Evolutionary conservation across 2,329 filamentous ascomycete genomes (phyloP).

Genomic region (Pseudogymnoascus sp.): DNA sequence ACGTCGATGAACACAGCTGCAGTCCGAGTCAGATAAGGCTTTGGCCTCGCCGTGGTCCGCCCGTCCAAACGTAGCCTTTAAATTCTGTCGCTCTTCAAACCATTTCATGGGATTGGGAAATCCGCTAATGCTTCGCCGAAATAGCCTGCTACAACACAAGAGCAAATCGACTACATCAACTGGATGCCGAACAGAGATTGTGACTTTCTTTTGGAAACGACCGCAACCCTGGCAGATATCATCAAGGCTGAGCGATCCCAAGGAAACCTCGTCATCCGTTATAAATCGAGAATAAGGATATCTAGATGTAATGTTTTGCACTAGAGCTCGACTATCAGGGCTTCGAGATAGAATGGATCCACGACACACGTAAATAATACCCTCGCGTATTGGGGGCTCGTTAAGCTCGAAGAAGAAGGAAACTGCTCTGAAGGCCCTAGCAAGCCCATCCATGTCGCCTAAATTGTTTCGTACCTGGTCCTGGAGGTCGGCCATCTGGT

Average conservation of each 20-base stretch:
- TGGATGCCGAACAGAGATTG: slow-evolving; percentile 16
- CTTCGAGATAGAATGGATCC: slow-evolving; percentile 19
- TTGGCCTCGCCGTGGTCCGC: slow-evolving; percentile 13
- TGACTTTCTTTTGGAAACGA: slow-evolving; percentile 16
- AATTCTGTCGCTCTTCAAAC: slow-evolving; percentile 17
- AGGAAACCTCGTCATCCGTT: slow-evolving; percentile 7
- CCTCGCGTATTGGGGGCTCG: slow-evolving; percentile 8
- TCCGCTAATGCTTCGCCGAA: slow-evolving; percentile 18
- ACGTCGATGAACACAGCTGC: neutral
- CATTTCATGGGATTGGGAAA: slow-evolving; percentile 18
- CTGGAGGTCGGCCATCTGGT: slow-evolving; percentile 16
- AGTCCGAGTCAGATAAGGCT: neutral
- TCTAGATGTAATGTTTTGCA: slow-evolving; percentile 11
- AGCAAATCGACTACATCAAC: slow-evolving; percentile 14
- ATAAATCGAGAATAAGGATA: slow-evolving; percentile 14
- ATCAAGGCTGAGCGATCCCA: slow-evolving; percentile 12
- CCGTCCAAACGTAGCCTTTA: slow-evolving; percentile 16
- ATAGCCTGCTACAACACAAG: slow-evolving; percentile 13
- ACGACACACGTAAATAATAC: slow-evolving; percentile 14
- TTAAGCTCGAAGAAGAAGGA: slow-evolving; percentile 21
- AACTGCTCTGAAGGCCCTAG: slow-evolving; percentile 14
- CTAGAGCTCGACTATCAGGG: slow-evolving; percentile 13
- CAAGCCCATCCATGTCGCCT: slow-evolving; percentile 13
- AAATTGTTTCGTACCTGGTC: slow-evolving; percentile 13
- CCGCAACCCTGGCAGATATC: slow-evolving; percentile 13